A percentile compares a stretch with the other conserved stretches of the same genome.
These are phyloP conservation scores for Ogataea methanolica DNA, from an alignment of 805 yeast species.

Conservation along the genomic window DNA sequence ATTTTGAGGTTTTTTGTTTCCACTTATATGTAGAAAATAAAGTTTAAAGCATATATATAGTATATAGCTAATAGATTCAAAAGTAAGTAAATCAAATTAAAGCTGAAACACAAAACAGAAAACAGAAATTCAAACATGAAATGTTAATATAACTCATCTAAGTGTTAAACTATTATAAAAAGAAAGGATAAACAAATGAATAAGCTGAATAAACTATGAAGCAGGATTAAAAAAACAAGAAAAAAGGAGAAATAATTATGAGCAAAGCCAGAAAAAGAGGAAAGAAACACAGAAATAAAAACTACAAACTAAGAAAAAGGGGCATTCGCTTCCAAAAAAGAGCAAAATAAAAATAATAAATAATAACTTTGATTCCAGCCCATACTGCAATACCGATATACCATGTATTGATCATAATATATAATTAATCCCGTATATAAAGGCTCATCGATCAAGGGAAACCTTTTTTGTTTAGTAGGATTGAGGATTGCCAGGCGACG, in stretches of 20 bases:
- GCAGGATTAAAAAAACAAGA: background rate
- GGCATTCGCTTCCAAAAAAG: background rate
- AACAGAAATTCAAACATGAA: background rate
- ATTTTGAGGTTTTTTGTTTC: too few species aligned
- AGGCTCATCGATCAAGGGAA: background rate
- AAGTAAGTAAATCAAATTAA: slow-evolving; percentile 1
- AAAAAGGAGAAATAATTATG: background rate
- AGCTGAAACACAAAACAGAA: background rate
- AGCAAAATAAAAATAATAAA: too few species aligned
- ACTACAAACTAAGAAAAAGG: background rate
- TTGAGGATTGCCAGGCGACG: slow-evolving; percentile 14
- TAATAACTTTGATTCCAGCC: too few species aligned
- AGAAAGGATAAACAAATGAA: background rate
- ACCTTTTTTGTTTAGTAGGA: slow-evolving; percentile 4
- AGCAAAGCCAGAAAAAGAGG: background rate
- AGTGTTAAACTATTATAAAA: background rate
- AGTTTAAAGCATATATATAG: too few species aligned
- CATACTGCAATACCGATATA: too few species aligned
- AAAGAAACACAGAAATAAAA: background rate
- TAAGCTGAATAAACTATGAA: background rate
- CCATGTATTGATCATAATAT: too few species aligned
- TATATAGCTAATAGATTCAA: background rate
- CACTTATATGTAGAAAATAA: too few species aligned
- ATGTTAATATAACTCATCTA: too few species aligned
- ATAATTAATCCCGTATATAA: background rate